A percentile compares a stretch with the other conserved stretches of the same genome.
phyloP scores from a whole-genome alignment of 2,329 filamentous ascomycete species.

The Dactylellina parvicollis region DNA sequence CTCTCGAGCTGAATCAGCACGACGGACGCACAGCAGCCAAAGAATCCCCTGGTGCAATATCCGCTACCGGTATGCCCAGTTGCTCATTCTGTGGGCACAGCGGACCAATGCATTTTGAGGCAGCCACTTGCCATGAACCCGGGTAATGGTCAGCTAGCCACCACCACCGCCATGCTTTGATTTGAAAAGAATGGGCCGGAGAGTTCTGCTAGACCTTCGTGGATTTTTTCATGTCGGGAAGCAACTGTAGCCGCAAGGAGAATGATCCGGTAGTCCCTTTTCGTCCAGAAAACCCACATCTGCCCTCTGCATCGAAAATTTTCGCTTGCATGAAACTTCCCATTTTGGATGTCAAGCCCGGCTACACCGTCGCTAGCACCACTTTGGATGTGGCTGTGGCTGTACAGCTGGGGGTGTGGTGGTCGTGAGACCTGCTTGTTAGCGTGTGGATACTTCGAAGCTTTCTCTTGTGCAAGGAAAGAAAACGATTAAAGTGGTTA shows the following conservation, averaged over 20 bases:
- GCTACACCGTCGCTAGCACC: conserved; percentile 52
- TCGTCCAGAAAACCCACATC: conserved; percentile 51
- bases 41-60: conserved; percentile 26
- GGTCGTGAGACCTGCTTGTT: conserved; percentile 33
- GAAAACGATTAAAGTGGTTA: conserved; percentile 11
- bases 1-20: conserved; percentile 46
- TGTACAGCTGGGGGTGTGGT: conserved; percentile 37
- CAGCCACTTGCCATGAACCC: conserved; percentile 34
- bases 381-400: conserved; percentile 53
- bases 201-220: conserved; percentile 7
- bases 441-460: background rate
- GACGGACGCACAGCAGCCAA: conserved; percentile 47
- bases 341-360: conserved; percentile 50
- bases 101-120: conserved; percentile 29
- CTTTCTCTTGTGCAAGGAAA: background rate
- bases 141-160: conserved; percentile 50
- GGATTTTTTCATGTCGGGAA: conserved; percentile 13
- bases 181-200: conserved; percentile 10
- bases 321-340: conserved; percentile 54
- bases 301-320: conserved; percentile 30
- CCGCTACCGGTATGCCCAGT: conserved; percentile 19
- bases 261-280: conserved; percentile 47
- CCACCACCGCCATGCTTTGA: conserved; percentile 16
- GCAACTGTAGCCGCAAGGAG: conserved; percentile 50
- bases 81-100: conserved; percentile 22